A percentile compares a stretch with the other conserved stretches of the same genome.
Conservation (phyloP, 225 moss, liverwort and hornwort species). For the Sphagnum contortum region DNA sequence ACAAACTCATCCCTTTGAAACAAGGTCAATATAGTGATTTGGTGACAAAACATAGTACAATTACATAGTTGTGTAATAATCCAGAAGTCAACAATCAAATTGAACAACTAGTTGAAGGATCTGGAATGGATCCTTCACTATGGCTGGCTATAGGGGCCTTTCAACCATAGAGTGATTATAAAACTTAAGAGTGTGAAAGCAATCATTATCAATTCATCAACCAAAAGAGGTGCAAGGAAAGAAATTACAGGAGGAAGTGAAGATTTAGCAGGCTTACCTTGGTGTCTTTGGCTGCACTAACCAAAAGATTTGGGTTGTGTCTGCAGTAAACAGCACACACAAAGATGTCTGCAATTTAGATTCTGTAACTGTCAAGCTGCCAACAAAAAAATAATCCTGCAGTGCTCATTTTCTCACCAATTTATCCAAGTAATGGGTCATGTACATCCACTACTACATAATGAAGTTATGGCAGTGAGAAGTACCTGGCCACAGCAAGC, state of each 20-base stretch:
- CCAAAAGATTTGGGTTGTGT: slow-evolving; percentile 53
- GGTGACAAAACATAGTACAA: not conserved
- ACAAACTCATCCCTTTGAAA: too few relatives aligned
- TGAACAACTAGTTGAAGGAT: not conserved
- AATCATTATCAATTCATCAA: too few relatives aligned
- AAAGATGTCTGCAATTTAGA: not conserved
- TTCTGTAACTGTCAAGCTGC: not conserved
- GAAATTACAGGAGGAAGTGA: not conserved
- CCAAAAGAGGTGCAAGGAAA: not conserved
- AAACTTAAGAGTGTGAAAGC: too few relatives aligned
- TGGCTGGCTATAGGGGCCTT: too few relatives aligned
- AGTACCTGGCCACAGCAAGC: slow-evolving; percentile 47
- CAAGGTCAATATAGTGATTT: not conserved
- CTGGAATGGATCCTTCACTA: not conserved
- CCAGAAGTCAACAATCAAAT: not conserved
- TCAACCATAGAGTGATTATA: too few relatives aligned
- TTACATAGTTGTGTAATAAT: not conserved
- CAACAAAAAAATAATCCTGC: not conserved
- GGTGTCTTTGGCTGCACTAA: slow-evolving; percentile 58
- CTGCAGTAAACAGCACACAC: slow-evolving; percentile 18
- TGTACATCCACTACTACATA: too few relatives aligned
- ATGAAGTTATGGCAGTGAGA: not conserved
- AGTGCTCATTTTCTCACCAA: too few relatives aligned
- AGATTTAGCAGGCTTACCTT: slow-evolving; percentile 16
- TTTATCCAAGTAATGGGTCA: too few relatives aligned